These are phyloP conservation scores for Cystobasidium tubakii DNA, from an alignment of 768 basidiomycete species.

Conservation along the genomic window DNA sequence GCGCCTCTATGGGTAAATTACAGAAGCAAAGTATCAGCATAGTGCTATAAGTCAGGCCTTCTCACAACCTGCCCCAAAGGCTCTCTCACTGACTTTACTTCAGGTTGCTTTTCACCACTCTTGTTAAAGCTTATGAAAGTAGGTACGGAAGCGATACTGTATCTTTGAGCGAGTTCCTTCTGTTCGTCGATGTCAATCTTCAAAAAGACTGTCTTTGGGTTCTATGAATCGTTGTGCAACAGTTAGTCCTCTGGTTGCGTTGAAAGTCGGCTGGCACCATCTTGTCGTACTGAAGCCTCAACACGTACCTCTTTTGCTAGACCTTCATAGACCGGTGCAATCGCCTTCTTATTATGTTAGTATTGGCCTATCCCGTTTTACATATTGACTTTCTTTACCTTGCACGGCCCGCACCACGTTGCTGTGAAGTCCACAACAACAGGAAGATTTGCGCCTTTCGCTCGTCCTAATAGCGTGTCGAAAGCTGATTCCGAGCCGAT, in stretches of 20 bases:
- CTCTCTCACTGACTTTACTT: not conserved
- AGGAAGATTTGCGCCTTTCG: conserved; percentile 13
- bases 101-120: not conserved
- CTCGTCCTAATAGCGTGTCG: conserved; percentile 20
- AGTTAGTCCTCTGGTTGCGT: too few species aligned
- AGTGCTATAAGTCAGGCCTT: too few species aligned
- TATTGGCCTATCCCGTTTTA: not conserved
- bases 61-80: too few species aligned
- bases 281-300: too few species aligned
- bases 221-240: not conserved
- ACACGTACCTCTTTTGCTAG: conserved; percentile 25
- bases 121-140: conserved; percentile 25
- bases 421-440: conserved; percentile 31
- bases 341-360: not conserved
- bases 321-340: conserved; percentile 10
- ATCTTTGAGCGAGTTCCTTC: conserved; percentile 19
- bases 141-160: conserved; percentile 14
- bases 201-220: conserved; percentile 28
- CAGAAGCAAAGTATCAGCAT: not conserved
- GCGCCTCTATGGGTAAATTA: not conserved
- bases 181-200: conserved; percentile 34
- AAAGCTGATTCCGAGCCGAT: conserved; percentile 16
- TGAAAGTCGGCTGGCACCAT: too few species aligned
- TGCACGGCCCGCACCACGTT: conserved; percentile 18
- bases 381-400: not conserved